These are phyloP conservation scores for Nematocida ironsii DNA, from an alignment of 371 early-diverging fungal species.

Conservation along the genomic window DNA sequence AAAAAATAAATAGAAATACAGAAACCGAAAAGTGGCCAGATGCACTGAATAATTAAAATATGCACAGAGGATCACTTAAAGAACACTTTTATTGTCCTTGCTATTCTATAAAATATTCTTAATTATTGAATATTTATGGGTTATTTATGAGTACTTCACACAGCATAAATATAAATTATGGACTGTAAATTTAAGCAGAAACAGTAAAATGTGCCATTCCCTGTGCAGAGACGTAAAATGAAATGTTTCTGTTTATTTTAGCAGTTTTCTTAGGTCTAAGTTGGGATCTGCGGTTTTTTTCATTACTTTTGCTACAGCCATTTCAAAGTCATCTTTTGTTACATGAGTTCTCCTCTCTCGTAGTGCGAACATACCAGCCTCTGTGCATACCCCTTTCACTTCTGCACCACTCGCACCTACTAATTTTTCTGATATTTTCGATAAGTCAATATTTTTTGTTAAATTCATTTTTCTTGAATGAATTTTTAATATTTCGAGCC, in stretches of 20 bases:
- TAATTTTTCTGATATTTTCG: constrained; percentile 87
- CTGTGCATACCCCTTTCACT: constrained; percentile 96
- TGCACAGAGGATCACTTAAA: too few species aligned
- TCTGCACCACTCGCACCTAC: constrained; percentile 94
- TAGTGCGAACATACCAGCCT: constrained; percentile 99
- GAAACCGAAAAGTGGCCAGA: neutral
- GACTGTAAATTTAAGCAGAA: too few species aligned
- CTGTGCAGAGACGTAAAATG: too few species aligned
- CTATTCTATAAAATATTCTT: too few species aligned
- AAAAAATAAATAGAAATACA: constrained; percentile 4
- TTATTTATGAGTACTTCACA: too few species aligned
- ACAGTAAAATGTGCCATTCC: too few species aligned
- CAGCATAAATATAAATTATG: too few species aligned
- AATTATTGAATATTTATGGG: too few species aligned
- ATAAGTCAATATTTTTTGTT: constrained; percentile 89
- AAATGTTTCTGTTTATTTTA: constrained; percentile 63
- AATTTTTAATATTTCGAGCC: constrained; percentile 94
- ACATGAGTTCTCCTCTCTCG: constrained; percentile 96
- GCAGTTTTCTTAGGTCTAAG: constrained; percentile 64
- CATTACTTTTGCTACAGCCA: constrained; percentile 95
- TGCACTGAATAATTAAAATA: too few species aligned
- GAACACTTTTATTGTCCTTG: too few species aligned
- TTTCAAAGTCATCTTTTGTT: constrained; percentile 98
- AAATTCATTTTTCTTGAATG: constrained; percentile 99
- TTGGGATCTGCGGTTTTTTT: constrained; percentile 64